phyloP scores from a whole-genome alignment of 257 asterid species.

The Fraxinus cuspidata region DNA sequence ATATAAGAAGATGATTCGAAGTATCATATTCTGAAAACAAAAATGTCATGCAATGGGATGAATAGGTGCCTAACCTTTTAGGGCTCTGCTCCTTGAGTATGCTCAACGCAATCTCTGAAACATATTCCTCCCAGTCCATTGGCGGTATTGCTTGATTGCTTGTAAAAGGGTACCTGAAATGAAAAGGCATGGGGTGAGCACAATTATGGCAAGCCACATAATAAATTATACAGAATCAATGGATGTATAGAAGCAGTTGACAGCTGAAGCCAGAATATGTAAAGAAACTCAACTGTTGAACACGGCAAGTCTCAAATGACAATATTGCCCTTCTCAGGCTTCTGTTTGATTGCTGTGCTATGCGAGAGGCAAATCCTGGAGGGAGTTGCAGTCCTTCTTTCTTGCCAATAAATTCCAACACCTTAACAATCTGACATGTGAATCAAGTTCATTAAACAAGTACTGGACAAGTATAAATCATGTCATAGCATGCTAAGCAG shows the following conservation, averaged over 20 bases:
- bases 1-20: background rate
- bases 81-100: slow-evolving; percentile 96
- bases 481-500: slow-evolving; percentile 7
- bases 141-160: slow-evolving; percentile 73
- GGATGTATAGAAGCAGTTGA: slow-evolving; percentile 8
- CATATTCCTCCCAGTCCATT: slow-evolving; percentile 98
- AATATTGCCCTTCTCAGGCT: slow-evolving; percentile 92
- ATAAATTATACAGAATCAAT: slow-evolving; percentile 11
- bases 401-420: slow-evolving; percentile 86
- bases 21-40: slow-evolving; percentile 10
- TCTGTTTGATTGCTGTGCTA: slow-evolving; percentile 83
- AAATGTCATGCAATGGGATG: slow-evolving; percentile 23
- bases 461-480: slow-evolving; percentile 6
- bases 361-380: slow-evolving; percentile 71
- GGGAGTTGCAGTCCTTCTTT: slow-evolving; percentile 88
- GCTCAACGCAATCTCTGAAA: slow-evolving; percentile 85
- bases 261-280: slow-evolving; percentile 11
- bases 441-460: slow-evolving; percentile 6
- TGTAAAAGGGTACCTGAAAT: slow-evolving; percentile 79
- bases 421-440: slow-evolving; percentile 59
- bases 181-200: slow-evolving; percentile 23
- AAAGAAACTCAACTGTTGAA: slow-evolving; percentile 72
- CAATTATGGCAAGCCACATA: background rate
- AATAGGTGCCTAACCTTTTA: slow-evolving; percentile 59
- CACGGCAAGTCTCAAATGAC: slow-evolving; percentile 89